Evolutionary conservation across 306 rosid genomes (phyloP).

Genomic region (Heteromeles arbutifolia): DNA sequence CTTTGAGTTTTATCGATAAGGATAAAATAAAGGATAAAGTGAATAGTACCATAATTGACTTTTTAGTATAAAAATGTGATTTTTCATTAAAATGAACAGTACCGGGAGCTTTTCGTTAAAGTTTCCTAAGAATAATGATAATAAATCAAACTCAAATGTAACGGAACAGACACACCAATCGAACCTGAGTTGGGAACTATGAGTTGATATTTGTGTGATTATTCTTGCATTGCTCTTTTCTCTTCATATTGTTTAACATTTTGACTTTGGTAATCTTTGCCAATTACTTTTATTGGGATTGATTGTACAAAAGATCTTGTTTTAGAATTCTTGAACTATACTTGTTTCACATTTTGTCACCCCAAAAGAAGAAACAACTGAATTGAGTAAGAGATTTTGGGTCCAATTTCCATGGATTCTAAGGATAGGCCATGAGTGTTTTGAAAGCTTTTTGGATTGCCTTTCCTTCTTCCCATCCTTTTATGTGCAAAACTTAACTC

Average conservation of each 20-base stretch:
- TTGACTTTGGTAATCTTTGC: neutral
- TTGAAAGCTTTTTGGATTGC: neutral
- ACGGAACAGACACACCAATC: neutral
- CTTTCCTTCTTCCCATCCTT: neutral
- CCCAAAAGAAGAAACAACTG: conserved; percentile 17
- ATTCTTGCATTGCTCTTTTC: neutral
- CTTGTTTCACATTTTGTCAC: conserved; percentile 12
- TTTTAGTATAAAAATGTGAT: too few relatives aligned
- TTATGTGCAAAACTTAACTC: neutral
- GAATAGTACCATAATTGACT: too few relatives aligned
- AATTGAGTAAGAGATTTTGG: neutral
- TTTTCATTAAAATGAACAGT: too few relatives aligned
- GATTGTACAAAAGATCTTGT: neutral
- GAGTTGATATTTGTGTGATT: neutral
- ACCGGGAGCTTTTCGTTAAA: too few relatives aligned
- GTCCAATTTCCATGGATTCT: conserved; percentile 10
- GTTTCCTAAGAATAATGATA: too few relatives aligned
- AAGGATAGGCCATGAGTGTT: neutral
- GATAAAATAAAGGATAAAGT: too few relatives aligned
- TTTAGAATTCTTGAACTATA: conserved; percentile 33
- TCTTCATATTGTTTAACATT: neutral
- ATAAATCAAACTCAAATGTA: neutral
- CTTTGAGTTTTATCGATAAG: too few relatives aligned
- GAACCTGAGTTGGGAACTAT: neutral
- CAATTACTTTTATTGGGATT: neutral